phyloP scores from a whole-genome alignment of 768 basidiomycete species.

The Mycena indigotica region DNA sequence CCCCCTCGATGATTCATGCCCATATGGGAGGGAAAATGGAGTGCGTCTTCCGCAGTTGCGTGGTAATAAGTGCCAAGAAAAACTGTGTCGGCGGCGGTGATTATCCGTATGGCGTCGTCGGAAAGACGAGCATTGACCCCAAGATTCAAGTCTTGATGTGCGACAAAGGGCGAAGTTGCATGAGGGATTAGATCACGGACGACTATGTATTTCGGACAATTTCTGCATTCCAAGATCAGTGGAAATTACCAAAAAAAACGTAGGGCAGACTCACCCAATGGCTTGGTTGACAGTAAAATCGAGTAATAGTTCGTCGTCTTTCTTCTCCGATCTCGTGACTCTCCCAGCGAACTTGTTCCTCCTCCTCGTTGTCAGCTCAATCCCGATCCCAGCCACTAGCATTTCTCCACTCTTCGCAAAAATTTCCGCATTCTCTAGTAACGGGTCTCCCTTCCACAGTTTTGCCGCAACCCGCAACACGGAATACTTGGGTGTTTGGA shows the following conservation, averaged over 20 bases:
- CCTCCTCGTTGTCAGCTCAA: constrained; percentile 57
- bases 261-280: constrained; percentile 46
- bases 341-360: constrained; percentile 65
- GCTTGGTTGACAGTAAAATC: constrained; percentile 55
- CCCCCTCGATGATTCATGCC: constrained; percentile 70
- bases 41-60: constrained; percentile 39
- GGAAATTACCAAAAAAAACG: not conserved
- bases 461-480: constrained; percentile 42
- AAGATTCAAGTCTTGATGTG: constrained; percentile 37
- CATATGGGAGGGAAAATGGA: constrained; percentile 54
- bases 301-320: constrained; percentile 35
- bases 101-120: constrained; percentile 48
- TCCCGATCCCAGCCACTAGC: constrained; percentile 59
- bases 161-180: constrained; percentile 41
- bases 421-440: constrained; percentile 38
- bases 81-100: constrained; percentile 52
- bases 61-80: constrained; percentile 58
- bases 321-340: constrained; percentile 35
- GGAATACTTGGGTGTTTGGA: constrained; percentile 37
- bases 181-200: constrained; percentile 52
- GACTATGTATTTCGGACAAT: constrained; percentile 73
- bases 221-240: constrained; percentile 36
- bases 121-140: constrained; percentile 45
- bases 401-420: constrained; percentile 26
- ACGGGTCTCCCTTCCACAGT: constrained; percentile 60